Evolutionary conservation across 495 filamentous ascomycete genomes (phyloP).

Genomic region (Xeromyces bisporus): DNA sequence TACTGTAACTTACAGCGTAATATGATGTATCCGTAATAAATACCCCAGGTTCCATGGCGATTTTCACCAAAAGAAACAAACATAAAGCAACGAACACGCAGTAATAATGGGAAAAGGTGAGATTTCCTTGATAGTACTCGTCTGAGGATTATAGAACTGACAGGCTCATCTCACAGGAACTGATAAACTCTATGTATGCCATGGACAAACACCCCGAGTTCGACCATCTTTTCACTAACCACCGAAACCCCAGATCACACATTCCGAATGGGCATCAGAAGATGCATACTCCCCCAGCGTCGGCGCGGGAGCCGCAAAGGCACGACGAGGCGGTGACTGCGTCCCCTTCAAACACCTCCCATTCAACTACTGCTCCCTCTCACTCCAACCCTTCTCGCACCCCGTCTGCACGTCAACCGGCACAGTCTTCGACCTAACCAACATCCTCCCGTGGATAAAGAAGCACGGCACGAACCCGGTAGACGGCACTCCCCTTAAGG

Average conservation of each 20-base stretch:
- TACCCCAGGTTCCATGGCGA: too few species aligned
- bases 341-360: conserved; percentile 73
- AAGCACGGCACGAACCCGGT: conserved; percentile 86
- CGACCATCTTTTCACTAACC: too few species aligned
- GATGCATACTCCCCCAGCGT: conserved; percentile 66
- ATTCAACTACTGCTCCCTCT: conserved; percentile 96
- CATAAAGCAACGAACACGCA: too few species aligned
- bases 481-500: conserved; percentile 58
- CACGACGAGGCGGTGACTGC: conserved; percentile 32
- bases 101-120: conserved; percentile 46
- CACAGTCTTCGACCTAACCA: conserved; percentile 72
- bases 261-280: conserved; percentile 86
- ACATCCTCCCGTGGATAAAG: conserved; percentile 81
- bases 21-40: too few species aligned
- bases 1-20: too few species aligned
- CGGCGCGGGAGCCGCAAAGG: conserved; percentile 44
- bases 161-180: conserved; percentile 26
- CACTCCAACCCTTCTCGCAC: conserved; percentile 77
- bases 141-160: not conserved
- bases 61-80: too few species aligned
- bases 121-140: conserved; percentile 2
- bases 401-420: conserved; percentile 68
- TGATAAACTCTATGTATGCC: conserved; percentile 56
- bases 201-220: not conserved
- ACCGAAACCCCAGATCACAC: conserved; percentile 47